Evolutionary conservation across 306 rosid species (phyloP).

Genomic region (Inga oerstediana): DNA sequence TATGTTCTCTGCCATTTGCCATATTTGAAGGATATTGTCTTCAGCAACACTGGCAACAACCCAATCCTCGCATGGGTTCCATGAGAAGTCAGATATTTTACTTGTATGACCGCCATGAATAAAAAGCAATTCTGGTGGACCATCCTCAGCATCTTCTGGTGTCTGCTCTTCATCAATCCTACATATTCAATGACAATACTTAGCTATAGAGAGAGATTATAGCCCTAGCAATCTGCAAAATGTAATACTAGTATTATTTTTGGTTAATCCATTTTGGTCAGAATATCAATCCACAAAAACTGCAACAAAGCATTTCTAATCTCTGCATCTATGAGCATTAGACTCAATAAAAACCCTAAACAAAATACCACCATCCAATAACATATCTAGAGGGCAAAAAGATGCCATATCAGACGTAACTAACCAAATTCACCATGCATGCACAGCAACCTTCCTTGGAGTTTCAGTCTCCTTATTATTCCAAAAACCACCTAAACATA

Average conservation of each 20-base stretch:
- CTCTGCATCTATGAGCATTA: neutral
- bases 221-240: neutral
- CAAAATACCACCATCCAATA: neutral
- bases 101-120: conserved; percentile 99
- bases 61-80: conserved; percentile 99
- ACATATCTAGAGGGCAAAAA: neutral
- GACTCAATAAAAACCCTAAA: neutral
- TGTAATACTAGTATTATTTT: neutral
- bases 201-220: neutral
- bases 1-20: conserved; percentile 99
- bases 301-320: neutral
- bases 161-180: conserved; percentile 99
- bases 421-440: neutral
- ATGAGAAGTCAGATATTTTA: conserved; percentile 96
- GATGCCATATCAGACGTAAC: neutral
- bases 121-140: conserved; percentile 97
- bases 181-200: conserved; percentile 26
- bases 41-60: conserved; percentile 97
- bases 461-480: neutral
- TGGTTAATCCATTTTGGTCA: neutral
- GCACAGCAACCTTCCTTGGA: neutral
- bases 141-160: conserved; percentile 95
- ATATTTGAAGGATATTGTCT: conserved; percentile 94
- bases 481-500: neutral
- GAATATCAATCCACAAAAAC: conserved; percentile 9